Evolutionary conservation across 2,329 filamentous ascomycete genomes (phyloP).

Genomic region (Pseudogymnoascus destructans): DNA sequence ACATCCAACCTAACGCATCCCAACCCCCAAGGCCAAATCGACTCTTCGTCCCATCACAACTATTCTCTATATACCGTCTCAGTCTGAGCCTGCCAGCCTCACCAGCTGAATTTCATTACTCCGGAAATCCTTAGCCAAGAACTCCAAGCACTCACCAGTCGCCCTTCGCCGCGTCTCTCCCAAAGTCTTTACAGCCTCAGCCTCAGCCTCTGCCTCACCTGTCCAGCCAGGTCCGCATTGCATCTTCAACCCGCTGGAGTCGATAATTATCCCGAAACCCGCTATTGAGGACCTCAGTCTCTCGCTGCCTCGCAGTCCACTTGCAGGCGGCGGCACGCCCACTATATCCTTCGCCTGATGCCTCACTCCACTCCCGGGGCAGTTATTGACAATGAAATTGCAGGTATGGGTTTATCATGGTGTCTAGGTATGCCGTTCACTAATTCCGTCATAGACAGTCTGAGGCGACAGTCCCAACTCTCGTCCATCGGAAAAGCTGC

Average conservation of each 20-base stretch:
- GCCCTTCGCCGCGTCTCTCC: not conserved
- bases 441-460: not conserved
- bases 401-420: not conserved
- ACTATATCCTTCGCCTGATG: slow-evolving; percentile 1
- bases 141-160: not conserved
- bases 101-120: not conserved
- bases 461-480: slow-evolving; percentile 4
- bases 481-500: slow-evolving; percentile 7
- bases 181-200: not conserved
- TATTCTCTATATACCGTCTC: not conserved
- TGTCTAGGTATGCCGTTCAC: not conserved
- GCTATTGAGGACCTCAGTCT: slow-evolving; percentile 7
- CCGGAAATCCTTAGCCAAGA: not conserved
- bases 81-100: not conserved
- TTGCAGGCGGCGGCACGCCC: slow-evolving; percentile 7
- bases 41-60: not conserved
- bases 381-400: slow-evolving; percentile 5
- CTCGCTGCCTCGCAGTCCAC: slow-evolving; percentile 1
- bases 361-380: not conserved
- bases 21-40: not conserved
- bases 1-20: not conserved
- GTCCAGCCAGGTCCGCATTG: not conserved
- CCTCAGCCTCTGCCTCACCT: not conserved
- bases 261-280: slow-evolving; percentile 1
- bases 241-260: not conserved